Percentiles rank a stretch among this genome's conserved stretches.
These are phyloP conservation scores for Fistulina hepatica DNA, from an alignment of 1,284 basidiomycete genomes.

Conservation along the genomic window DNA sequence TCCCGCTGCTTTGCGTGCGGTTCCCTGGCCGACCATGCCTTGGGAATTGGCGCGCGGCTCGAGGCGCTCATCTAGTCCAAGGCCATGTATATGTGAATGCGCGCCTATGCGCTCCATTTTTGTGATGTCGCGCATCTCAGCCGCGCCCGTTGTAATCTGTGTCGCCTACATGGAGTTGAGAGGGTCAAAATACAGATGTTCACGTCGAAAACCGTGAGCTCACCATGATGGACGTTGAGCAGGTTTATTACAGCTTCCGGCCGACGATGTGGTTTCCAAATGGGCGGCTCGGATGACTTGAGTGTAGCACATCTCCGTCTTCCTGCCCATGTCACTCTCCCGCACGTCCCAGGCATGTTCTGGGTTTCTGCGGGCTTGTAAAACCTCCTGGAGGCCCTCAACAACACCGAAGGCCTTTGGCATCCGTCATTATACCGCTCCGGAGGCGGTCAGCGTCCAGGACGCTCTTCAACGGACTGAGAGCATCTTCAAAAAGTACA, in stretches of 20 bases:
- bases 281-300: too few species aligned
- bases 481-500: constrained; percentile 78
- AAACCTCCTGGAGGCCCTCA: not conserved
- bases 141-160: constrained; percentile 62
- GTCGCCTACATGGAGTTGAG: constrained; percentile 33
- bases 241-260: too few species aligned
- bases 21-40: constrained; percentile 94
- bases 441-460: constrained; percentile 5
- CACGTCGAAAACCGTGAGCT: not conserved
- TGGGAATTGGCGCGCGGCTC: constrained; percentile 84
- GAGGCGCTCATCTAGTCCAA: constrained; percentile 86
- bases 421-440: not conserved
- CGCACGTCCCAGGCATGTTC: not conserved
- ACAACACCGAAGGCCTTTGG: not conserved
- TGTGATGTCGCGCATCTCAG: constrained; percentile 79
- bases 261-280: too few species aligned
- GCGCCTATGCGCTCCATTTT: constrained; percentile 96
- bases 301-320: too few species aligned
- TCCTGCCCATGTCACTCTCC: not conserved
- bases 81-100: constrained; percentile 95
- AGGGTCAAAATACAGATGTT: not conserved
- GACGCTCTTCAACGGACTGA: constrained; percentile 32
- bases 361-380: too few species aligned
- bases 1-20: constrained; percentile 92
- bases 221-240: constrained; percentile 12